Conservation (phyloP, 257 asterid genomes). For the Nemophila menziesii region DNA sequence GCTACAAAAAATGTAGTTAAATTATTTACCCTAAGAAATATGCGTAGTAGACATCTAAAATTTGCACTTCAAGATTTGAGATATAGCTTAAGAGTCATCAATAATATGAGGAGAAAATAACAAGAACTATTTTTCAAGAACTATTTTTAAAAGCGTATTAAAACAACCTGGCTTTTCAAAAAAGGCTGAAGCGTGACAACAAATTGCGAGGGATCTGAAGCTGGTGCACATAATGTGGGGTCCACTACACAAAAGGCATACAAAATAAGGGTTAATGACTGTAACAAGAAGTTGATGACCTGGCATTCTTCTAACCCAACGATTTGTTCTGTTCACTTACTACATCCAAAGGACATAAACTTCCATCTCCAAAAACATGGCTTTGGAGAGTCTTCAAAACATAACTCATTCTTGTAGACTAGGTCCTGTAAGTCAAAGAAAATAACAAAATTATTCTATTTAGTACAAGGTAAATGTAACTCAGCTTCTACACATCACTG, state of each 20-base stretch:
- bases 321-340: slow-evolving; percentile 84
- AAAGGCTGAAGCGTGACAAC: slow-evolving; percentile 88
- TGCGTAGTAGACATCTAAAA: background rate
- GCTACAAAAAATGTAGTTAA: too few species aligned
- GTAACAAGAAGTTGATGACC: slow-evolving; percentile 68
- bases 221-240: slow-evolving; percentile 83
- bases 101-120: background rate
- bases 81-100: background rate
- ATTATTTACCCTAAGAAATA: too few species aligned
- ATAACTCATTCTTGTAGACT: slow-evolving; percentile 96
- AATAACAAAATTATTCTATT: too few species aligned
- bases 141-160: too few species aligned
- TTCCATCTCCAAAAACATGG: slow-evolving; percentile 64
- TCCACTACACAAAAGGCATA: slow-evolving; percentile 92
- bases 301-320: slow-evolving; percentile 80
- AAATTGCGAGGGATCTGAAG: slow-evolving; percentile 96
- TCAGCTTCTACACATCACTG: too few species aligned
- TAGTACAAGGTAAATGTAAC: too few species aligned
- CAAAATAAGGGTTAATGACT: slow-evolving; percentile 69
- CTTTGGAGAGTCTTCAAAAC: slow-evolving; percentile 91
- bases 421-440: slow-evolving; percentile 47
- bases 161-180: slow-evolving; percentile 76
- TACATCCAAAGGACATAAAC: slow-evolving; percentile 85
- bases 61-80: background rate
- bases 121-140: slow-evolving; percentile 6